Evolutionary conservation across 2,329 filamentous ascomycete species (phyloP).

Genomic region (Coniochaeta sp.): DNA sequence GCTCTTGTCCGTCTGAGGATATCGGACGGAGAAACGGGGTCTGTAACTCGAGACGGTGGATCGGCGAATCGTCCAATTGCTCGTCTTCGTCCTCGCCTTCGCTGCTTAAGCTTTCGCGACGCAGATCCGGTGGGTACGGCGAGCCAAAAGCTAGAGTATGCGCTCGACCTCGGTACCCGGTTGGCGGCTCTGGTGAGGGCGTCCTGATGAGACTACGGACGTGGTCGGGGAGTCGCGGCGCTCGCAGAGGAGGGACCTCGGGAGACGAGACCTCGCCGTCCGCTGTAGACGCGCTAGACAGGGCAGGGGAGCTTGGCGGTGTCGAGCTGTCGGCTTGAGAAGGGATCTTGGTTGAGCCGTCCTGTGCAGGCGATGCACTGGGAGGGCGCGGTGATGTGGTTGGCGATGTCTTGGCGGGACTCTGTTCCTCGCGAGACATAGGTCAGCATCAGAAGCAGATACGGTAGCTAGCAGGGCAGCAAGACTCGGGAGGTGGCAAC

Average conservation of each 20-base stretch:
- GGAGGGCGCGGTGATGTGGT: conserved; percentile 41
- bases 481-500: conserved; percentile 8
- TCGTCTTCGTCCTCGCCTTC: conserved; percentile 21
- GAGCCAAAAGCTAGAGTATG: conserved; percentile 67
- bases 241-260: conserved; percentile 49
- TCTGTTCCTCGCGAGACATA: conserved; percentile 15
- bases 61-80: conserved; percentile 51
- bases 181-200: conserved; percentile 32
- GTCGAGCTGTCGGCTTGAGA: conserved; percentile 22
- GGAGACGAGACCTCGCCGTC: conserved; percentile 49
- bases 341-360: conserved; percentile 34
- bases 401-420: conserved; percentile 49
- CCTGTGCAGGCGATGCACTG: conserved; percentile 52
- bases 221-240: conserved; percentile 50
- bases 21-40: conserved; percentile 56
- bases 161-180: conserved; percentile 20
- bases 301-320: conserved; percentile 42
- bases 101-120: conserved; percentile 48
- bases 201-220: conserved; percentile 48
- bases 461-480: conserved; percentile 6
- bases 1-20: conserved; percentile 31
- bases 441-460: not conserved
- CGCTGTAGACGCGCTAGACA: conserved; percentile 56
- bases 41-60: conserved; percentile 54
- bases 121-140: conserved; percentile 63